These are phyloP conservation scores for Globisporangium parvum DNA, from an alignment of 352 stramenopile species.

Conservation along the genomic window DNA sequence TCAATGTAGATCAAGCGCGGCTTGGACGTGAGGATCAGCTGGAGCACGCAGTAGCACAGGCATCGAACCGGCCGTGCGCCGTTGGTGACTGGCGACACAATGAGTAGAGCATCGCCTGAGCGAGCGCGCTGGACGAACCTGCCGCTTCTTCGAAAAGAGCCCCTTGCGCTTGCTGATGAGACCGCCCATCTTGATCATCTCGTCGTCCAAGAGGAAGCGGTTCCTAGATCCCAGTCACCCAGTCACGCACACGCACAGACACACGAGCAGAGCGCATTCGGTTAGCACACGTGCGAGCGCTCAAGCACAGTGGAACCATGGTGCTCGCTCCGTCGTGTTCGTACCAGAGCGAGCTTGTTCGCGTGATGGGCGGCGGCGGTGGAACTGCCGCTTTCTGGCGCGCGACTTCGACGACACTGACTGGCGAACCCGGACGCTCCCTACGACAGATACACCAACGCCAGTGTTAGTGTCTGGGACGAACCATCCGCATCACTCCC, in stretches of 20 bases:
- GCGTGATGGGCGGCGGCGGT: slow-evolving; percentile 43
- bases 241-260: too few relatives aligned
- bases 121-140: slow-evolving; percentile 21
- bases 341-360: slow-evolving; percentile 73
- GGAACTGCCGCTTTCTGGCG: slow-evolving; percentile 67
- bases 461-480: neutral
- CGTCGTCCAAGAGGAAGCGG: slow-evolving; percentile 81
- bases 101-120: neutral
- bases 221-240: slow-evolving; percentile 36
- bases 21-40: slow-evolving; percentile 82
- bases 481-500: neutral
- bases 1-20: slow-evolving; percentile 89
- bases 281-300: neutral
- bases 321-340: too few relatives aligned
- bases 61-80: too few relatives aligned
- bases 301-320: neutral
- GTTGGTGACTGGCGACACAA: too few relatives aligned
- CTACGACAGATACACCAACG: slow-evolving; percentile 10
- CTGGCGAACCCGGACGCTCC: slow-evolving; percentile 24
- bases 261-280: neutral
- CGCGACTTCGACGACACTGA: slow-evolving; percentile 75
- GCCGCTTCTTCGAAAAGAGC: slow-evolving; percentile 85
- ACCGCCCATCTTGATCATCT: slow-evolving; percentile 80
- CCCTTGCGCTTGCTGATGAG: slow-evolving; percentile 87
- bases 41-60: too few relatives aligned